Percentiles rank a stretch among this genome's conserved stretches.
Evolutionary conservation across 768 basidiomycete species (phyloP).

Genomic region (Psilocybe azurescens): DNA sequence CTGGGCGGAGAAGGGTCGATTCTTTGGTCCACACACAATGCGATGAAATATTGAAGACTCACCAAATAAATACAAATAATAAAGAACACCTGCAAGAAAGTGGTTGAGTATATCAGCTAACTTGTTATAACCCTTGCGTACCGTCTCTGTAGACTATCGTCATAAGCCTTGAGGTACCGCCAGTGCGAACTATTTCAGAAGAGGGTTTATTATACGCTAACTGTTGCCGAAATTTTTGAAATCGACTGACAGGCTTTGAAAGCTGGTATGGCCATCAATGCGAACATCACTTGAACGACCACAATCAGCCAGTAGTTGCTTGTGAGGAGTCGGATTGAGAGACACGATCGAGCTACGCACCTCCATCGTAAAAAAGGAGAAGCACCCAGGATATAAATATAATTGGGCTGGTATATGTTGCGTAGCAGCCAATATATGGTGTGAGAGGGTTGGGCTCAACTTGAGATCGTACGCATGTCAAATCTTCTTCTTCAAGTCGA

Average conservation of each 20-base stretch:
- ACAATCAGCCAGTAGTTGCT: not conserved
- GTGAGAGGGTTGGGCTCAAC: slow-evolving; percentile 23
- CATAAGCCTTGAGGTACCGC: slow-evolving; percentile 21
- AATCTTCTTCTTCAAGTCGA: not conserved
- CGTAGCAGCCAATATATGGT: slow-evolving; percentile 24
- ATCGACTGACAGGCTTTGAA: slow-evolving; percentile 19
- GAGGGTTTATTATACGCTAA: not conserved
- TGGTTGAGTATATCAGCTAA: not conserved
- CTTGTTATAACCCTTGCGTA: slow-evolving; percentile 1
- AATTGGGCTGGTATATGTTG: slow-evolving; percentile 21
- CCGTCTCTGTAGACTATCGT: slow-evolving; percentile 21
- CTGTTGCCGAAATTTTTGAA: not conserved
- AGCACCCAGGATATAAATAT: slow-evolving; percentile 24
- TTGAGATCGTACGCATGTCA: not conserved
- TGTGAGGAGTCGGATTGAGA: not conserved
- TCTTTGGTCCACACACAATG: not conserved
- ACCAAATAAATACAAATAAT: slow-evolving; percentile 29
- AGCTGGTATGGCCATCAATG: slow-evolving; percentile 22
- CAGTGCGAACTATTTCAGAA: slow-evolving; percentile 6
- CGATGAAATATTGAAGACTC: not conserved
- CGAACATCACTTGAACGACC: slow-evolving; percentile 18
- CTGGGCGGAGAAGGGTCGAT: slow-evolving; percentile 6
- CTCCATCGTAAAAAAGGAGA: slow-evolving; percentile 21
- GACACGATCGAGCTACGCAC: slow-evolving; percentile 5
- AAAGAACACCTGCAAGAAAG: slow-evolving; percentile 20